phyloP scores from a whole-genome alignment of 2,329 filamentous ascomycete genomes.

The Dactylellina sp. region DNA sequence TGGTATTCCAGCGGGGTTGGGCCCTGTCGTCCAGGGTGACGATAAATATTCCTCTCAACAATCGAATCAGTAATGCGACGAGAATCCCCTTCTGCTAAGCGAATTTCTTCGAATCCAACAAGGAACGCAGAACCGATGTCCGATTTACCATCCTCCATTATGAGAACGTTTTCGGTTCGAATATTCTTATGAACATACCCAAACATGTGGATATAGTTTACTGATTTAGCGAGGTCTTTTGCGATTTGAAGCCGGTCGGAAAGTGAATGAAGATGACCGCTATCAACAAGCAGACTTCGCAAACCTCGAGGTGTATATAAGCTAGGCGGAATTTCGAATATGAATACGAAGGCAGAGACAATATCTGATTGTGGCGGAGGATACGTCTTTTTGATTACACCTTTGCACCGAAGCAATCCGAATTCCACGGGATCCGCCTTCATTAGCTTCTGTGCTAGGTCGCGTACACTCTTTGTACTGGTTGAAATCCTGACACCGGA shows the following conservation, averaged over 20 bases:
- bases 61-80: conserved; percentile 62
- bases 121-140: conserved; percentile 63
- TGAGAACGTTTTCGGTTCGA: conserved; percentile 65
- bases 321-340: conserved; percentile 47
- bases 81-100: conserved; percentile 61
- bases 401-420: conserved; percentile 59
- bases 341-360: conserved; percentile 14
- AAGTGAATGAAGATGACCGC: conserved; percentile 51
- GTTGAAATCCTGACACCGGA: conserved; percentile 39
- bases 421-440: conserved; percentile 58
- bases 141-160: conserved; percentile 58
- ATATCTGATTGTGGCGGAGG: conserved; percentile 9
- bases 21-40: conserved; percentile 68
- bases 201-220: conserved; percentile 64
- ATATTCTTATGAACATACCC: conserved; percentile 67
- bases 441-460: conserved; percentile 58
- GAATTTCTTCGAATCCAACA: conserved; percentile 66
- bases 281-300: conserved; percentile 15
- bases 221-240: conserved; percentile 62
- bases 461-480: conserved; percentile 51
- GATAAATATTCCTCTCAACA: conserved; percentile 68
- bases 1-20: conserved; percentile 63
- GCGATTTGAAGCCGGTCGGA: conserved; percentile 62
- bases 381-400: conserved; percentile 49
- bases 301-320: conserved; percentile 36